phyloP scores from a whole-genome alignment of 345 rosid species.

The rapeseed (Brassica napus) region DNA sequence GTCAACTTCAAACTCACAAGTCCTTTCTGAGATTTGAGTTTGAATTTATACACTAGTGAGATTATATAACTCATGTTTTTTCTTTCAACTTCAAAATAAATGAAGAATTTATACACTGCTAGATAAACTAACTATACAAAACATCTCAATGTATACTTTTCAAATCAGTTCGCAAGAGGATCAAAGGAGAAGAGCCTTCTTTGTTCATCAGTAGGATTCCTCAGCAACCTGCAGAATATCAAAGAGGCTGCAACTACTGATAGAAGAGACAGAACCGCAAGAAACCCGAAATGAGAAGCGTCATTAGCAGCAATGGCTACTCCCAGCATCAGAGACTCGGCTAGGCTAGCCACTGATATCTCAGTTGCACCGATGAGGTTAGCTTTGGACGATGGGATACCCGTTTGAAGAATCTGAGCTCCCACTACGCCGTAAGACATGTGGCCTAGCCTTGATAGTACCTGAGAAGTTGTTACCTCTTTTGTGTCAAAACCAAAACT shows the following conservation, averaged over 20 bases:
- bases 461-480: constrained; percentile 44
- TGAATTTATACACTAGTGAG: background rate
- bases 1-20: background rate
- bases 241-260: constrained; percentile 85
- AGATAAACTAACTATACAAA: constrained; percentile 29
- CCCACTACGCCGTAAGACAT: constrained; percentile 88
- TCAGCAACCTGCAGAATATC: constrained; percentile 83
- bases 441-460: constrained; percentile 86
- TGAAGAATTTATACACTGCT: constrained; percentile 24
- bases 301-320: constrained; percentile 86
- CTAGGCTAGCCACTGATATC: constrained; percentile 86
- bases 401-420: constrained; percentile 95
- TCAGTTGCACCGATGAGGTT: constrained; percentile 91
- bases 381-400: constrained; percentile 87
- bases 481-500: constrained; percentile 11
- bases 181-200: constrained; percentile 65
- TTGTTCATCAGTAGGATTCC: constrained; percentile 86
- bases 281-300: constrained; percentile 73
- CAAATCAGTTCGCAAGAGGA: constrained; percentile 31
- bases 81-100: background rate
- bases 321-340: constrained; percentile 85
- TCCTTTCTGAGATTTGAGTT: background rate
- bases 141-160: constrained; percentile 7
- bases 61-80: background rate
- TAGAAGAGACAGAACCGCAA: constrained; percentile 70